Evolutionary conservation across 148 eudicot genomes (phyloP).

Genomic region (Fagopyrum tataricum): DNA sequence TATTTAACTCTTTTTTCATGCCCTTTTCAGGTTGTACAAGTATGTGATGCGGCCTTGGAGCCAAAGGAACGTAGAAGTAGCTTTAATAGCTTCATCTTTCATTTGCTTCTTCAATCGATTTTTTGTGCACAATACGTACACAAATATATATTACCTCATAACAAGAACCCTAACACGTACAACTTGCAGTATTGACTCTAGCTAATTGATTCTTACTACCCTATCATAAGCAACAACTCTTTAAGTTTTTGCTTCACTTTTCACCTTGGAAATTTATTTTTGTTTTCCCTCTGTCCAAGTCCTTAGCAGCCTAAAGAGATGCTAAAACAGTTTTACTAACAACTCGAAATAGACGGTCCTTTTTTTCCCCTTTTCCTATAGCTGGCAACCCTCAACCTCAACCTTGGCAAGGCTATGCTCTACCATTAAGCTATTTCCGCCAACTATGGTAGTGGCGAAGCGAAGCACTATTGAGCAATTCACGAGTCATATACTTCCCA

Average conservation of each 20-base stretch:
- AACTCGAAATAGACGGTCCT: no score
- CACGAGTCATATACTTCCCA: no score
- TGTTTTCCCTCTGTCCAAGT: constrained; percentile 59
- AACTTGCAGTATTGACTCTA: constrained; percentile 1
- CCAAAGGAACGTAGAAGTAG: constrained; percentile 18
- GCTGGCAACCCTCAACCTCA: no score
- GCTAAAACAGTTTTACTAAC: no score
- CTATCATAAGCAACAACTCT: constrained; percentile 51
- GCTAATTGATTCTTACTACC: constrained; percentile 33
- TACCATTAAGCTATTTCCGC: no score
- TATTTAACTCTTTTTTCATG: no score
- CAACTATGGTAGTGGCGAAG: no score
- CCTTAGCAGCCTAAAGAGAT: constrained; percentile 45
- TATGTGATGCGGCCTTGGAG: no score
- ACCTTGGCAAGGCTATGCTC: no score
- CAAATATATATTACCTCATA: neutral
- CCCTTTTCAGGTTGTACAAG: no score
- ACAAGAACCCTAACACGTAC: neutral
- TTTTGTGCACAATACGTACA: constrained; percentile 39
- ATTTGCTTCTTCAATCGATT: constrained; percentile 48
- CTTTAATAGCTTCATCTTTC: constrained; percentile 44
- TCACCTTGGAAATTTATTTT: constrained; percentile 27
- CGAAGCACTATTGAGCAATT: no score
- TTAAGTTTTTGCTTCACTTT: constrained; percentile 54
- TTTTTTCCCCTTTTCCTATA: no score